phyloP scores from a whole-genome alignment of 78 protist genomes.

The Dictyostelium firmibasis region DNA sequence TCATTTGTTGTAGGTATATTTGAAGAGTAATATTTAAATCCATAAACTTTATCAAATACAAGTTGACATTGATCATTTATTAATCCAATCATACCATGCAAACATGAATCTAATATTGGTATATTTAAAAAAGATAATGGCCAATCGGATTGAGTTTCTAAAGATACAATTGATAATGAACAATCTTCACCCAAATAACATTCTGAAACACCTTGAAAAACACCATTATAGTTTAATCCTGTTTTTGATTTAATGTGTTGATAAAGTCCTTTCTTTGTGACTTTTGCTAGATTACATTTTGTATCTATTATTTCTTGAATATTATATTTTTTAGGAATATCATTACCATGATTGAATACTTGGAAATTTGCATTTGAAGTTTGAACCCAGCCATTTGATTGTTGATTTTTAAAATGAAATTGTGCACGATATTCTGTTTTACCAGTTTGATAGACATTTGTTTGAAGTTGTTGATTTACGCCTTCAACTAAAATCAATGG shows the following conservation, averaged over 20 bases:
- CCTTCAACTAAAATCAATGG: conserved; percentile 33
- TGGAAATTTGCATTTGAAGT: conserved; percentile 8
- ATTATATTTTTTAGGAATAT: background rate
- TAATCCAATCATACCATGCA: conserved; percentile 6
- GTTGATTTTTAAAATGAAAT: background rate
- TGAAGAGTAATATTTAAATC: conserved; percentile 12
- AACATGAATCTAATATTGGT: conserved; percentile 34
- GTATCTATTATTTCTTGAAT: background rate
- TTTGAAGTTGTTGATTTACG: background rate
- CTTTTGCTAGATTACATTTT: conserved; percentile 24
- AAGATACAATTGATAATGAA: background rate
- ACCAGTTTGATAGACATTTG: background rate
- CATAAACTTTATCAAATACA: conserved; percentile 31
- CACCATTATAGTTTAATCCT: background rate
- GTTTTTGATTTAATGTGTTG: background rate
- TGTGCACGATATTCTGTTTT: background rate
- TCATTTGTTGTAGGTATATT: background rate
- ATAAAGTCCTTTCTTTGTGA: background rate
- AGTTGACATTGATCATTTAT: conserved; percentile 14
- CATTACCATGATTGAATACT: background rate
- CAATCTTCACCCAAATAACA: conserved; percentile 11
- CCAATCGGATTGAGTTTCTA: conserved; percentile 2
- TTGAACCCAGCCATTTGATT: background rate
- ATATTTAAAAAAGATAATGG: no score
- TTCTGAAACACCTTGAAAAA: background rate